A percentile compares a stretch with the other conserved stretches of the same genome.
phyloP scores from a whole-genome alignment of 129 eudicot genomes.

The Flaveria robusta region DNA sequence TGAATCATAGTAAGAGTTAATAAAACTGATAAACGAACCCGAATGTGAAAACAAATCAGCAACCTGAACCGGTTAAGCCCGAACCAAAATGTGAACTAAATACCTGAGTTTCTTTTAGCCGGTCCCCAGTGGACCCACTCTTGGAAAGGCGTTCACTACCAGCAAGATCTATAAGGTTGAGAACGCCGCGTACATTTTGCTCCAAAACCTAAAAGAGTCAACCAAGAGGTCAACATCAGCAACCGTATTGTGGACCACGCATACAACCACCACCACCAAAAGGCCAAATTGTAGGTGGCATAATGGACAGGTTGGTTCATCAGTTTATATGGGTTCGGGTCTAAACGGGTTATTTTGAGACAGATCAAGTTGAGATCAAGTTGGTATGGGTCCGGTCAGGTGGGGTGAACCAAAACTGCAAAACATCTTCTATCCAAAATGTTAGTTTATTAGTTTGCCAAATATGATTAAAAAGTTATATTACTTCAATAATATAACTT shows the following conservation, averaged over 20 bases:
- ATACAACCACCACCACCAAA: neutral
- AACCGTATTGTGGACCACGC: neutral
- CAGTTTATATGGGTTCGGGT: neutral
- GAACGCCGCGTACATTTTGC: constrained; percentile 94
- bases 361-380: neutral
- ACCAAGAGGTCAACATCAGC: neutral
- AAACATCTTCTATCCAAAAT: neutral
- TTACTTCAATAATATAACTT: neutral
- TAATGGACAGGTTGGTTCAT: neutral
- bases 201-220: constrained; percentile 64
- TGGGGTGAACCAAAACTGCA: neutral
- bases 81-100: neutral
- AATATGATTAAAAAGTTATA: neutral
- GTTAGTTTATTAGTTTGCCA: neutral
- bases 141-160: constrained; percentile 99
- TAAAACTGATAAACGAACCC: neutral
- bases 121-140: constrained; percentile 97
- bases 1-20: constrained; percentile 17
- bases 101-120: constrained; percentile 98
- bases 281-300: neutral
- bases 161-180: constrained; percentile 94
- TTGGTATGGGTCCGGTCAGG: neutral
- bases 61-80: neutral
- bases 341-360: neutral
- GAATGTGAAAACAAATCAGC: neutral